Evolutionary conservation across 2,329 filamentous ascomycete species (phyloP), one percentile per base, ranked within the genome.

Genomic region (Botrytis pseudocinerea): DNA sequence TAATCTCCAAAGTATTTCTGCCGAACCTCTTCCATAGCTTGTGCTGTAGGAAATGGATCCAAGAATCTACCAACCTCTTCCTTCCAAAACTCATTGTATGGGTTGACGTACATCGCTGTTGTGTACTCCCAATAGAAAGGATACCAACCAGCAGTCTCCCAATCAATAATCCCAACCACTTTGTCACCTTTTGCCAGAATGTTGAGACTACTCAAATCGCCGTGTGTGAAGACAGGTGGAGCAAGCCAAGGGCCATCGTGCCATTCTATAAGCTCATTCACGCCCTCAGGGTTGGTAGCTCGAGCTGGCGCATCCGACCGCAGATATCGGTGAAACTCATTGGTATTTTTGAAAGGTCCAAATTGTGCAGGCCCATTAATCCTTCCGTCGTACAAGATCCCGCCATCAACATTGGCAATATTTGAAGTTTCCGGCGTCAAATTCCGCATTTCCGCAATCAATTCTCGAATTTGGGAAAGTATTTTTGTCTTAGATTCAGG

Each of bases 121-220:
- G 80, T 79, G 76, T 83, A 83, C 76, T 83, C 83, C 82, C 81
- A 84, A 75, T 83, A 83, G 32, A 72, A 78, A 38, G 82, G 82
- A 75, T 82, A 82, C 82, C 82, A 83, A 46, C 82, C 82, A 32
- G 82, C 78, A 62, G 73, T 80, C 72, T 83, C 83, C 83, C 82
- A 85, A 78, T 84, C 82, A 69, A 85, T 79, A 28, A 85, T 81
- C 4, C 82, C 85, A 60, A 80, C 79, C 25, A 85, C 79, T 12
- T 81, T 78, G 25, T 82, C 82, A 4, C 81, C 82, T 2, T 78
- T 74, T 3, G 82, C 79, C 5, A 87, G 73, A 44, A 87, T 85
- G 71, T 87, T 87, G 4, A 83, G 75, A 4, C 81, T 82, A 16
- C 80, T 81, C 18, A 89, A 80, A 77, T 89, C 87, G 4, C 83